Percentiles rank a stretch among this genome's conserved stretches.
phyloP scores from a whole-genome alignment of 257 asterid genomes.

The Nicotiana attenuata region DNA sequence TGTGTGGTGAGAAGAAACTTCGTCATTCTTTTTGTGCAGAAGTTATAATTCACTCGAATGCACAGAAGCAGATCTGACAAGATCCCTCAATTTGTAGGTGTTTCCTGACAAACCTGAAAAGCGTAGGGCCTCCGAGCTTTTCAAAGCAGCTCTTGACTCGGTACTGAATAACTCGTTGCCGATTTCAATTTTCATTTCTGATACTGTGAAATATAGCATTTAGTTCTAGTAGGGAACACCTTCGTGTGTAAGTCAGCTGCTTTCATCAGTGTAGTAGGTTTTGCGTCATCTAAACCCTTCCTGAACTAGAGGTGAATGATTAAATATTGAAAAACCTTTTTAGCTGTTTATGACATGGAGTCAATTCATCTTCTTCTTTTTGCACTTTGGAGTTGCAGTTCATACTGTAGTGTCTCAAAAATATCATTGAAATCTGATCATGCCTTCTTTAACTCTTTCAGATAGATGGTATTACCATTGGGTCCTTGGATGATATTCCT shows the following conservation, averaged over 20 bases:
- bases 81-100: constrained; percentile 41
- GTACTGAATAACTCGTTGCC: constrained; percentile 30
- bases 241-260: background rate
- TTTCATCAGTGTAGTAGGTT: background rate
- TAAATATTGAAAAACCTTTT: background rate
- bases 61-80: background rate
- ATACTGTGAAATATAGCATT: background rate
- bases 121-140: constrained; percentile 86
- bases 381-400: background rate
- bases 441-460: constrained; percentile 27
- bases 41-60: background rate
- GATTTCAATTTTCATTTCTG: background rate
- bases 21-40: background rate
- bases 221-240: background rate
- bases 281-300: background rate
- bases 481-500: constrained; percentile 93
- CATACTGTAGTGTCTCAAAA: background rate
- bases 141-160: constrained; percentile 79
- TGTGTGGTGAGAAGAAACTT: constrained; percentile 58
- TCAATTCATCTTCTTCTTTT: background rate
- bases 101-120: constrained; percentile 94
- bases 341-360: background rate
- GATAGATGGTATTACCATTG: constrained; percentile 69
- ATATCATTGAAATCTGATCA: background rate
- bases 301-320: background rate